Evolutionary conservation across 805 yeast genomes (phyloP), one percentile per base, ranked within the genome.

Genomic region (Saturnispora sanitii): DNA sequence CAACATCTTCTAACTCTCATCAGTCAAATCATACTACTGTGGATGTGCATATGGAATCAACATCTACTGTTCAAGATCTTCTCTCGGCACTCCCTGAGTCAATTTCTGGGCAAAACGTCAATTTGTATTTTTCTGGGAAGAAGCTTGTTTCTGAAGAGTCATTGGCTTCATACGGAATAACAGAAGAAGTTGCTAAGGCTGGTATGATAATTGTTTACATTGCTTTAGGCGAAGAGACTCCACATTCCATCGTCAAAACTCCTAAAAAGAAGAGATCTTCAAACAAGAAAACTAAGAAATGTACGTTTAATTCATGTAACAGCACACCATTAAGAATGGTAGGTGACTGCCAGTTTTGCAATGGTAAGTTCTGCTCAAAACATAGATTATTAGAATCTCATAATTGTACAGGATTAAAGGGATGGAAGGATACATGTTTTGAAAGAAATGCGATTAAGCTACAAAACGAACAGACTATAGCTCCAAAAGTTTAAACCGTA

Each of bases 341-440:
- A 33, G 96, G 96, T 36, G 87, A 80, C 57, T 86, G 96, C 60
- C 72, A 77, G 40, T 82, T 79, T 56, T 86, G 96, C 60, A 74
- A 75, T 36, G 94, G 94, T 34, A 81, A 79, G 54, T 86, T 76
- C 60, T 86, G 96, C 61, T 80, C 90, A 25, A 81, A 82, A 53
- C 96, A 86, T 64, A 72, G 96, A 42, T 67, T 86, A 42, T 67
- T 87, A 63, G 96, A 86, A 61, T 86, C 79, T 59, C 96, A 86
- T 62, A 58, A 70, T 44, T 86, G 96, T 57, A 67, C 71, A 43
- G 94, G 92, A 6, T 70, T 86, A 44, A 81, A 79, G 54, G 70
- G 65, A 48, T 85, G 94, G 66, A 84, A 84, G 66, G 88, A 85
- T 52, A 76, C 72, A 52, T 77, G 85, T 49, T 94, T 84, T 53